phyloP scores from a whole-genome alignment of 768 basidiomycete species.

The Mycena vulgaris region DNA sequence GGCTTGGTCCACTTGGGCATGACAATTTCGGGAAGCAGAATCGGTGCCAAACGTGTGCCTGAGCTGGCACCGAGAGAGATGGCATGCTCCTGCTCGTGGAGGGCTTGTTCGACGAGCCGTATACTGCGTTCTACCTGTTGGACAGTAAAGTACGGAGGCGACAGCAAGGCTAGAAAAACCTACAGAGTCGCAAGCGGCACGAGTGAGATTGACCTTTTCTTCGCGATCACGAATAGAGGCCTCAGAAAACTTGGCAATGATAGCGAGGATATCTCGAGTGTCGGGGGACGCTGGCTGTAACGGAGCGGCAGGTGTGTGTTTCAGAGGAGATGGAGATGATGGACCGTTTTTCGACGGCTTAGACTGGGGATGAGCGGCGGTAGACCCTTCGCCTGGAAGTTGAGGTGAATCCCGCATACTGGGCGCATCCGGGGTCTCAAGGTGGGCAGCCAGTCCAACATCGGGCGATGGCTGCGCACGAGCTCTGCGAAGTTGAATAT shows the following conservation, averaged over 20 bases:
- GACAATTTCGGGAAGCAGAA: constrained; percentile 74
- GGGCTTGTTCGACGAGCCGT: constrained; percentile 82
- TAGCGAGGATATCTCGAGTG: constrained; percentile 64
- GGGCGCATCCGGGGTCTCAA: not conserved
- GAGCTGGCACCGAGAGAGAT: constrained; percentile 60
- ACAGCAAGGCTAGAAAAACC: constrained; percentile 40
- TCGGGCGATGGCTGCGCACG: not conserved
- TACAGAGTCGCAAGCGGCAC: constrained; percentile 80
- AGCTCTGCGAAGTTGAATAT: constrained; percentile 26
- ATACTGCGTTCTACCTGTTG: constrained; percentile 85
- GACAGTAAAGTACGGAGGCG: constrained; percentile 18
- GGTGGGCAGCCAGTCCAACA: not conserved
- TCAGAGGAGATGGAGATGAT: not conserved
- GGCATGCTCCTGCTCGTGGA: constrained; percentile 71
- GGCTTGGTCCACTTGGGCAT: constrained; percentile 69
- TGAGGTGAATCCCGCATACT: not conserved
- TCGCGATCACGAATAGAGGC: constrained; percentile 75
- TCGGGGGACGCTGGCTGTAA: not conserved
- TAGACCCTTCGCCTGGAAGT: not conserved
- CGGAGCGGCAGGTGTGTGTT: not conserved
- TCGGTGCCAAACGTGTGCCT: constrained; percentile 56
- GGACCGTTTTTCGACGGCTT: constrained; percentile 1
- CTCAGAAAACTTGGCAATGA: constrained; percentile 72
- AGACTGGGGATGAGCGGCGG: constrained; percentile 1
- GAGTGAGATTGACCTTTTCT: constrained; percentile 85